Base-by-base conservation (phyloP, 2,329 filamentous ascomycete genomes). In the Teratosphaeria pseudoeucalypti region DNA sequence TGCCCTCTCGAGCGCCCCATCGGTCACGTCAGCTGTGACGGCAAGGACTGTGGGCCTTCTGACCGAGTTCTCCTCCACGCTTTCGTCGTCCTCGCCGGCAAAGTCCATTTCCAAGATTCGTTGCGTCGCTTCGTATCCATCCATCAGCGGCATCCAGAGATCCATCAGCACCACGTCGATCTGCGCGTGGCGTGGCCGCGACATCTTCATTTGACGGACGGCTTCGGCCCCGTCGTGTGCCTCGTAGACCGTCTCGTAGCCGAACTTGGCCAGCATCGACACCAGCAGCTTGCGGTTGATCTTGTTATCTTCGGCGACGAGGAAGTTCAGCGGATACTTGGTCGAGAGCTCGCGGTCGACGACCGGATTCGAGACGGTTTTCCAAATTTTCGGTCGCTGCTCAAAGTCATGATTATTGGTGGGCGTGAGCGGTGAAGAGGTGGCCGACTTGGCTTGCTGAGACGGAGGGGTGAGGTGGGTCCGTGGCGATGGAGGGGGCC, bases 141-240 rank as follows among this genome's bases (percentile, higher is more conserved):
- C 86, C 78, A 89, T 85, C 63, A 84, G 77, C 0, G 86, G 86
- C 85, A 89, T 89, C 86, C 86, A 89, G 10, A 89, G 78, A 71
- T 89, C 86, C 86, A 89, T 89, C 52, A 89, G 74, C 27, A 89
- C 78, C 1, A 87, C 79, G 66, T 88, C 82, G 59, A 88, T 82
- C 52, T 73, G 71, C 63, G 62, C 65, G 32, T 58, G 68, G 57
- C 32, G 63, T 1, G 64, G 63, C 19, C 62, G 68, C 55, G 62
- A 65, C 11, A 62, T 37, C 10, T 63, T 71, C 77, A 86, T 86
- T 53, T 82, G 77, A 19, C 81, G 78, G 0, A 89, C 84, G 0
- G 86, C 86, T 67, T 89, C 84, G 54, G 81, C 79, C 49, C 86
- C 86, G 66, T 89, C 85, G 65, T 85, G 85, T 0, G 86, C 86